Conservation (phyloP, 441 rosid genomes). For the Euphorbia celastroides region DNA sequence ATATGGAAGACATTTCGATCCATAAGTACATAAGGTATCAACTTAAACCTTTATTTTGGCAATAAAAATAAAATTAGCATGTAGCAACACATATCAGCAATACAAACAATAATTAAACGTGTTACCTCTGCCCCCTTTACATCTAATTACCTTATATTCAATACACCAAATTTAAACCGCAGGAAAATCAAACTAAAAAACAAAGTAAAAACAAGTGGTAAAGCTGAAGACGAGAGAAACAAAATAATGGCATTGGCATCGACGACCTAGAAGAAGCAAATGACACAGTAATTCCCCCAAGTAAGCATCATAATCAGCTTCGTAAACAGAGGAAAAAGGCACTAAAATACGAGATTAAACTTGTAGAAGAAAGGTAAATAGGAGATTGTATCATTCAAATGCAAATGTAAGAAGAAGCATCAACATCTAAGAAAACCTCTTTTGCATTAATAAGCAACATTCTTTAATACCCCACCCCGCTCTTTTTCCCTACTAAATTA, state of each 20-base stretch:
- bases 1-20: too few species aligned
- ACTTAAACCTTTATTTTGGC: too few species aligned
- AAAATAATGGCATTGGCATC: neutral
- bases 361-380: neutral
- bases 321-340: neutral
- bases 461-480: constrained; percentile 20
- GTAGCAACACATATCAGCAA: too few species aligned
- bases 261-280: neutral
- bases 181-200: too few species aligned
- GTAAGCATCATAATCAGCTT: constrained; percentile 16
- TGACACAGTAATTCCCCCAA: neutral
- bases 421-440: constrained; percentile 21
- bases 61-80: too few species aligned
- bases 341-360: neutral
- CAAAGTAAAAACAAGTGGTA: neutral
- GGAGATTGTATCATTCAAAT: neutral
- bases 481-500: too few species aligned
- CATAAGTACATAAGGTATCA: too few species aligned
- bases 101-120: too few species aligned
- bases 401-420: neutral
- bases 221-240: neutral
- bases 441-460: constrained; percentile 30
- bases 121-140: too few species aligned
- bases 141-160: too few species aligned
- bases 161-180: too few species aligned